Base-by-base conservation (phyloP, 768 basidiomycete species). In the Suillus spraguei region DNA sequence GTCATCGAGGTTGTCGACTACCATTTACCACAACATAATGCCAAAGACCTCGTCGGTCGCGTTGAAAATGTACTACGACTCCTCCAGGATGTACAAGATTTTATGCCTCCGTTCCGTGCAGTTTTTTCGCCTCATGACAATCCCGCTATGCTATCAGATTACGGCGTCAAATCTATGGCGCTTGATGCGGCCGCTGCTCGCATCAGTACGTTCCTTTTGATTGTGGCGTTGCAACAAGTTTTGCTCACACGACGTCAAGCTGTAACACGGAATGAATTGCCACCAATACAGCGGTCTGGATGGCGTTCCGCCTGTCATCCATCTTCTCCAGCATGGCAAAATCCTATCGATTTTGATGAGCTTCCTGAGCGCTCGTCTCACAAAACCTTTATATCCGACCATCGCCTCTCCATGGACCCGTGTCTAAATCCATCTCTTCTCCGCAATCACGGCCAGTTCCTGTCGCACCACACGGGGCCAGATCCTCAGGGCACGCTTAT, bases 391-490 rank as follows among this genome's bases (percentile, higher is more conserved):
- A 77, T 81, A 39, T 71, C 72, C 28, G 71, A 78, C 35, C 80
- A 80, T 59, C 67, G 64, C 1, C 65, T 60, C 14, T 63, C 73
- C 24, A 80, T 81, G 79, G 61, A 79, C 56, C 75, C 79, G 0
- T 81, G 80, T 63, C 35, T 49, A 28, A 70, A 80, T 60, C 80
- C 80, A 1, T 66, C 68, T 16, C 64, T 76, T 44, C 60, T 81
- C 41, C 61, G 60, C 4, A 75, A 80, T 0, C 85, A 87, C 65
- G 85, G 85, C 0, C 81, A 83, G 59, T 85, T 84, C 67, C 76
- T 87, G 24, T 78, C 82, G 0, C 79, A 83, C 56, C 71, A 78
- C 13, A 60, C 55, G 5, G 87, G 86, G 2, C 85, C 86, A 0
- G 59, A 61, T 2, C 84, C 86, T 1, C 77, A 80, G 60, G 54